A percentile compares a stretch with the other conserved stretches of the same genome.
Conservation (phyloP, 208 protist genomes). For the Leishmania turanica region DNA sequence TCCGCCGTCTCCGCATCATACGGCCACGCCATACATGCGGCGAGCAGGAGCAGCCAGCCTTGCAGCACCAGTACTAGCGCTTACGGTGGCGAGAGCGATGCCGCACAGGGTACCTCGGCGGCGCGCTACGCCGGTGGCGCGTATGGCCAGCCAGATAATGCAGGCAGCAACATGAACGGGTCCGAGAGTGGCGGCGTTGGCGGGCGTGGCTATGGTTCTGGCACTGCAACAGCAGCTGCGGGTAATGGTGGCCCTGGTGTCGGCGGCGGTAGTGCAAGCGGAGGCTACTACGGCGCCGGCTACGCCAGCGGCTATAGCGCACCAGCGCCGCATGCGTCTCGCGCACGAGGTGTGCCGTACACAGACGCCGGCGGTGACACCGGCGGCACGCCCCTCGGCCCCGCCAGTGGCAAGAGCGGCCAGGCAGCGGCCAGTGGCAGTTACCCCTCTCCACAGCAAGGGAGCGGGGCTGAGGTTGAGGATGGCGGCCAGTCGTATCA, state of each 20-base stretch:
- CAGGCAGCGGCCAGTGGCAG: neutral
- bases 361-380: neutral
- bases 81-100: slow-evolving; percentile 11
- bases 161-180: neutral
- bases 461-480: neutral
- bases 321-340: neutral
- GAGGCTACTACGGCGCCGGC: slow-evolving; percentile 12
- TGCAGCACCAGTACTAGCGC: slow-evolving; percentile 3
- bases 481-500: slow-evolving; percentile 4
- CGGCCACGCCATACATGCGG: neutral
- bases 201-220: neutral
- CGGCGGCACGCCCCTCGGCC: neutral
- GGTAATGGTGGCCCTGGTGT: neutral
- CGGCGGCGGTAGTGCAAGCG: slow-evolving; percentile 11
- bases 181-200: neutral
- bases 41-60: neutral
- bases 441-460: neutral
- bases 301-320: neutral
- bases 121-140: slow-evolving; percentile 1
- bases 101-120: neutral
- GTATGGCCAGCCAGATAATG: neutral
- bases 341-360: neutral
- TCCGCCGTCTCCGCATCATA: neutral
- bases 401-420: neutral
- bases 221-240: neutral